A percentile compares a stretch with the other conserved stretches of the same genome.
Evolutionary conservation across 495 filamentous ascomycete genomes (phyloP).

Genomic region (Staphylotrichum longicolle): DNA sequence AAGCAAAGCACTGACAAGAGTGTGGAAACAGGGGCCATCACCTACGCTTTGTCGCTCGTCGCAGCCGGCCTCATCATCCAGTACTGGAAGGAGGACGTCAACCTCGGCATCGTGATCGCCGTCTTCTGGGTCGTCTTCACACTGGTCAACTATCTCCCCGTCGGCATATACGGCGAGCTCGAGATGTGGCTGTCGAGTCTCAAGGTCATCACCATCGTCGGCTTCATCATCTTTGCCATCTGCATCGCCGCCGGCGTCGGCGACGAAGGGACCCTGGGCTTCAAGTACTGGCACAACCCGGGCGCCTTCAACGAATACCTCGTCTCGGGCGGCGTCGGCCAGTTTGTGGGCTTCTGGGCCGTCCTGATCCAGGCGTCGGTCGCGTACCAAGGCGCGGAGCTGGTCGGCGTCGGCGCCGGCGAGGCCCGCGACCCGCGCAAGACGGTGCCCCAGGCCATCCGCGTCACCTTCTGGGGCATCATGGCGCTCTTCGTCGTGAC

Average conservation of each 20-base stretch:
- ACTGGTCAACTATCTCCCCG: slow-evolving; percentile 63
- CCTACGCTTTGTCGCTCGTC: slow-evolving; percentile 71
- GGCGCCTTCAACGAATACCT: slow-evolving; percentile 64
- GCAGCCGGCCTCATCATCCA: slow-evolving; percentile 72
- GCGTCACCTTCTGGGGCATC: slow-evolving; percentile 59
- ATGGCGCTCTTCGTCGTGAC: slow-evolving; percentile 64
- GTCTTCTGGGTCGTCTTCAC: slow-evolving; percentile 71
- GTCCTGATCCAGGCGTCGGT: slow-evolving; percentile 49
- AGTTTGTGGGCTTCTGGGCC: slow-evolving; percentile 48
- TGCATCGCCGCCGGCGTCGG: slow-evolving; percentile 67
- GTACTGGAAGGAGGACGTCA: slow-evolving; percentile 61
- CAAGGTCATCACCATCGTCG: slow-evolving; percentile 73
- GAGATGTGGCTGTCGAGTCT: slow-evolving; percentile 72
- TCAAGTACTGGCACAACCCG: slow-evolving; percentile 67
- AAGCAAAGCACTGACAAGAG: background rate
- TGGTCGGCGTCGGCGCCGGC: slow-evolving; percentile 65
- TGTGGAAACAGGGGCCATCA: slow-evolving; percentile 47
- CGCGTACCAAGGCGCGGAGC: slow-evolving; percentile 55
- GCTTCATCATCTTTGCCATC: slow-evolving; percentile 64
- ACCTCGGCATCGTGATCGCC: slow-evolving; percentile 68
- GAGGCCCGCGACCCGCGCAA: slow-evolving; percentile 62
- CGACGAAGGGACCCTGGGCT: slow-evolving; percentile 64
- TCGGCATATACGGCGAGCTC: slow-evolving; percentile 67
- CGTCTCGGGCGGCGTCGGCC: slow-evolving; percentile 42
- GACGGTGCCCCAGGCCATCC: slow-evolving; percentile 50